Evolutionary conservation across 371 early-diverging fungal genomes (phyloP).

Genomic region (Saksenaea oblongispora): DNA sequence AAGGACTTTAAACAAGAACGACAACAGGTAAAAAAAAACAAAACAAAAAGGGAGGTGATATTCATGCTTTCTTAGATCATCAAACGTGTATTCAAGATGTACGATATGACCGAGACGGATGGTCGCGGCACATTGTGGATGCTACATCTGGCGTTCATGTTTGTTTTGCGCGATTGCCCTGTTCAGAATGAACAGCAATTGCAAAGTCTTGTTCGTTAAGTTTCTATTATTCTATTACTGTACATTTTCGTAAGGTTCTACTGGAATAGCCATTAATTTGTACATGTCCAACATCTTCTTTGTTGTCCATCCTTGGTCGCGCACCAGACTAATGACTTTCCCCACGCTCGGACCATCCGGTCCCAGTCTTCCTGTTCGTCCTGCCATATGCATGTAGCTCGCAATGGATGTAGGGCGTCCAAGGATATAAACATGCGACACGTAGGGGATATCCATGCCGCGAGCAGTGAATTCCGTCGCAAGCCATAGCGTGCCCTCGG

Average conservation of each 20-base stretch:
- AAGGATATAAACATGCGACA: slow-evolving; percentile 84
- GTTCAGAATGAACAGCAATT: slow-evolving; percentile 1
- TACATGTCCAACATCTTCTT: slow-evolving; percentile 39
- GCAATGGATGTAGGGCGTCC: slow-evolving; percentile 64
- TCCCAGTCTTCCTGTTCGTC: slow-evolving; percentile 76
- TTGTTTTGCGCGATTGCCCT: slow-evolving; percentile 9
- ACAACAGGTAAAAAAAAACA: slow-evolving; percentile 45
- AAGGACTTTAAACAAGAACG: slow-evolving; percentile 16
- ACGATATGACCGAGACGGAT: neutral
- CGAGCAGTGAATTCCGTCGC: slow-evolving; percentile 81
- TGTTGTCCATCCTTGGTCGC: slow-evolving; percentile 46
- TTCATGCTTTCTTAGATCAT: slow-evolving; percentile 20
- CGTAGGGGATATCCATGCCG: slow-evolving; percentile 86
- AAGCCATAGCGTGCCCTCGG: slow-evolving; percentile 43
- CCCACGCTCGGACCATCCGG: slow-evolving; percentile 32
- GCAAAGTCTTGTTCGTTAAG: neutral
- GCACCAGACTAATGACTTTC: slow-evolving; percentile 58
- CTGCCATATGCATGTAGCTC: slow-evolving; percentile 85
- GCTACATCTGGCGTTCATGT: neutral
- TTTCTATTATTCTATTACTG: slow-evolving; percentile 21
- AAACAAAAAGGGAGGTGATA: too few relatives aligned
- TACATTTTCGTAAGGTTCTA: slow-evolving; percentile 34
- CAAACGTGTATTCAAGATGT: slow-evolving; percentile 28
- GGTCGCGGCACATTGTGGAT: neutral
- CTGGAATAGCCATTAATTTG: slow-evolving; percentile 32